A percentile compares a stretch with the other conserved stretches of the same genome.
Evolutionary conservation across 1,284 basidiomycete genomes (phyloP).

Genomic region (Xerocomus nothofagi): DNA sequence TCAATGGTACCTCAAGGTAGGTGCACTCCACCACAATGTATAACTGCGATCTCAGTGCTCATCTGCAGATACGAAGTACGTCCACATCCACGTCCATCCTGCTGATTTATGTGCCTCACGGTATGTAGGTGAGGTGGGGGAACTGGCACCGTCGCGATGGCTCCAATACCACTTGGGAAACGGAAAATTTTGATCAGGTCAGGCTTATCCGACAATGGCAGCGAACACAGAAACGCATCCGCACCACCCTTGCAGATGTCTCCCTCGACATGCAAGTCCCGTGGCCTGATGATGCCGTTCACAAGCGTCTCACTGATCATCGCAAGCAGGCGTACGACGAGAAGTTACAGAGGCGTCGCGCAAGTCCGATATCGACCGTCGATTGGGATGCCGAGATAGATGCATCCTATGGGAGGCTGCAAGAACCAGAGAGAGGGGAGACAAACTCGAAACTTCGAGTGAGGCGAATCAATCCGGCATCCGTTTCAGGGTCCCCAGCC

Average conservation of each 20-base stretch:
- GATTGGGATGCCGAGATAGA: conserved; percentile 34
- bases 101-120: background rate
- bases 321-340: conserved; percentile 46
- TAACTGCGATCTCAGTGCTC: conserved; percentile 4
- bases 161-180: conserved; percentile 45
- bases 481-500: conserved; percentile 10
- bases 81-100: background rate
- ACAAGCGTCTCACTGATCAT: conserved; percentile 42
- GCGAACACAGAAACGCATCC: conserved; percentile 13
- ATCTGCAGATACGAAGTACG: conserved; percentile 37
- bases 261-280: conserved; percentile 30
- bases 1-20: conserved; percentile 36
- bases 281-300: conserved; percentile 40
- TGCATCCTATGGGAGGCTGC: conserved; percentile 11
- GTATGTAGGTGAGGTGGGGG: conserved; percentile 41
- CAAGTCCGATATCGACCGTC: conserved; percentile 10
- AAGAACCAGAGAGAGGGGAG: conserved; percentile 33
- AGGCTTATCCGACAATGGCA: conserved; percentile 34
- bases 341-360: conserved; percentile 33
- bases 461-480: conserved; percentile 16
- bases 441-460: conserved; percentile 26
- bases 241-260: conserved; percentile 16
- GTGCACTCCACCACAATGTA: background rate
- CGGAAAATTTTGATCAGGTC: conserved; percentile 19
- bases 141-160: conserved; percentile 40